Base-by-base conservation (phyloP, 495 filamentous ascomycete genomes). In the Aspergillus bertholletiae region DNA sequence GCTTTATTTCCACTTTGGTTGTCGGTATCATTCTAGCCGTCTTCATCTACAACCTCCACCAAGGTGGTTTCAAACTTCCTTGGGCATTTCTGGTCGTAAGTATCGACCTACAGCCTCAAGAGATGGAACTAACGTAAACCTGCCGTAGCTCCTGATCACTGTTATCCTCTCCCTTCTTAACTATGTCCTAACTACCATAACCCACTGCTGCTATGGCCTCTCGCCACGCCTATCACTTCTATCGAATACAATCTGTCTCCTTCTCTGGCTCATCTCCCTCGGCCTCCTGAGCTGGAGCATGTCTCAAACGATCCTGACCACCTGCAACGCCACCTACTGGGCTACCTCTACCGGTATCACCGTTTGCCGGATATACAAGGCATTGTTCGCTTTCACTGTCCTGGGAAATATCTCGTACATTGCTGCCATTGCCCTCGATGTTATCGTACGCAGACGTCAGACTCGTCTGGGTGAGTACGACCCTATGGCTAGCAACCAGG, bases 71-170 rank as follows among this genome's bases (percentile, higher is more conserved):
- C 61, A 71, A 72, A 47, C 68, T 84, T 5, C 86, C 85, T 12
- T 87, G 81, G 75, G 84, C 84, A 22, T 87, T 87, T 59, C 70
- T 87, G 18, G 66, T 87, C 48, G 84, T 87, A 75, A 54, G 79
- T 55, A 5, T 11, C 35, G 21, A 30, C 13, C 27, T 51, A 35
- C 20, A 41, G 22, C 45, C n/a, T 37, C 30, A 32, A 24, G 8
- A 56, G 30, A 7, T 51, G 26, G 22, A 61, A 39, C 21, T 5
- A 34, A 53, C 51, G 43, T 46, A 51, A 55, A 43, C 28, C 28
- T 52, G 49, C 57, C 34, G 35, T 28, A 87, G 85, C 78, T 87
- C 40, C 65, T 85, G 22, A 56, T 80, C 18, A 67, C 83, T 27
- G 75, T 81, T 34, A 62, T 84, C 57, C 66, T 83, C 39, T 81